Evolutionary conservation across 805 yeast species (phyloP).

Genomic region (Saccharomyces kudriavzevii): DNA sequence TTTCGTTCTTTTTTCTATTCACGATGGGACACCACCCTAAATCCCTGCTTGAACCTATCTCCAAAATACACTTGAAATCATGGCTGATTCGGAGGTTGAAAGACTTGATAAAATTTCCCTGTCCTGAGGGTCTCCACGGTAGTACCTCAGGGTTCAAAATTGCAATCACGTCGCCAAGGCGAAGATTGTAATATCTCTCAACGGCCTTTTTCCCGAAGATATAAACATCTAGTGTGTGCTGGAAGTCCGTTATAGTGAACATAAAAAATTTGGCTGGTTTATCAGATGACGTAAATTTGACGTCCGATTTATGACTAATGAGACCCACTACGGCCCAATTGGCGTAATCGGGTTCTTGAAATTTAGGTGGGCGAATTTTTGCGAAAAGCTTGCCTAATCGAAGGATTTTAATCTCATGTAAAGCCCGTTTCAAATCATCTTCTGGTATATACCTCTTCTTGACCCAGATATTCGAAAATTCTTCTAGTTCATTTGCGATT

Average conservation of each 20-base stretch:
- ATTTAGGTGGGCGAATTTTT: slow-evolving; percentile 61
- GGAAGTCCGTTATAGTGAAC: slow-evolving; percentile 61
- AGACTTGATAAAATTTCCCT: slow-evolving; percentile 24
- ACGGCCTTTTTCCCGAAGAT: slow-evolving; percentile 58
- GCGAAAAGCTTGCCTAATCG: slow-evolving; percentile 54
- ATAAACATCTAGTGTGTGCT: slow-evolving; percentile 48
- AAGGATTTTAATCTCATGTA: slow-evolving; percentile 47
- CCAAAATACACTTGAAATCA: slow-evolving; percentile 47
- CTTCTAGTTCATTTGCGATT: slow-evolving; percentile 38
- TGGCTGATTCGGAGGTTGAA: slow-evolving; percentile 53
- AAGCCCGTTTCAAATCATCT: slow-evolving; percentile 29
- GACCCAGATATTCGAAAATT: slow-evolving; percentile 37
- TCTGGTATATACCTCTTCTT: slow-evolving; percentile 40
- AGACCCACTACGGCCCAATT: slow-evolving; percentile 82
- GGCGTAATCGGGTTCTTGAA: slow-evolving; percentile 55
- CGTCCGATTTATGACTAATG: slow-evolving; percentile 47
- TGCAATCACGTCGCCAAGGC: slow-evolving; percentile 66
- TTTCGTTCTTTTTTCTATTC: slow-evolving; percentile 41
- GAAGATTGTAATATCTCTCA: slow-evolving; percentile 61
- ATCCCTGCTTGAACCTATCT: slow-evolving; percentile 63
- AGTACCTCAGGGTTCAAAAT: slow-evolving; percentile 66
- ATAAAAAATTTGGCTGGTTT: slow-evolving; percentile 49
- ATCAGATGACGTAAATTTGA: slow-evolving; percentile 37
- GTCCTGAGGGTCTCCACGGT: slow-evolving; percentile 28
- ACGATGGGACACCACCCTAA: slow-evolving; percentile 58